Percentiles rank a stretch among this genome's conserved stretches.
Evolutionary conservation across 352 stramenopile species (phyloP).

Genomic region (Elongisporangium prolatum): DNA sequence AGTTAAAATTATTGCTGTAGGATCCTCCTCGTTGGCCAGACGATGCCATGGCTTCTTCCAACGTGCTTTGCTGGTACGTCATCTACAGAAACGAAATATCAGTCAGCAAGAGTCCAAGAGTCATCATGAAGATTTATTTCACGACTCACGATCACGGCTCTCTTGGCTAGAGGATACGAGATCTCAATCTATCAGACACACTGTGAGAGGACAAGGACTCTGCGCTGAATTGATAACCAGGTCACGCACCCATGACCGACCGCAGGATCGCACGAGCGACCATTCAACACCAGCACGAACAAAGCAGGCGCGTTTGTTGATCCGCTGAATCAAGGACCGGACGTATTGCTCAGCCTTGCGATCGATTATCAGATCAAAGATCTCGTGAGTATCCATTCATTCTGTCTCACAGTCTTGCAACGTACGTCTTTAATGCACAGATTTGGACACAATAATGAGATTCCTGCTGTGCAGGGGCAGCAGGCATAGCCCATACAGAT

Average conservation of each 20-base stretch:
- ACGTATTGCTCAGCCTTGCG: slow-evolving; percentile 67
- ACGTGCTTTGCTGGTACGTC: slow-evolving; percentile 14
- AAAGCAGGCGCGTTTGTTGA: slow-evolving; percentile 66
- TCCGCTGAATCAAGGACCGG: slow-evolving; percentile 40
- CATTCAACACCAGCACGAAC: slow-evolving; percentile 50
- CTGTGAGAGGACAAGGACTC: neutral
- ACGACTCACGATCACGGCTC: neutral
- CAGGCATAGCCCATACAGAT: slow-evolving; percentile 64
- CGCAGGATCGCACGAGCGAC: slow-evolving; percentile 47
- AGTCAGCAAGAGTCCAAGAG: neutral
- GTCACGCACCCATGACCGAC: slow-evolving; percentile 45
- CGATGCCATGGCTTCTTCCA: neutral
- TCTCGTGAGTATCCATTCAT: neutral
- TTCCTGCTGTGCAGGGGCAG: slow-evolving; percentile 57
- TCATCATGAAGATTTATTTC: neutral
- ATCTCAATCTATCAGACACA: slow-evolving; percentile 43
- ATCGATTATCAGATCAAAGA: neutral
- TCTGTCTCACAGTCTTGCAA: neutral
- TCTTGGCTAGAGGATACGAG: slow-evolving; percentile 38
- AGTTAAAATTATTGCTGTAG: neutral
- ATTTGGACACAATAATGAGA: slow-evolving; percentile 64
- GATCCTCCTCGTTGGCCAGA: neutral
- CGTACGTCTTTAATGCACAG: slow-evolving; percentile 72
- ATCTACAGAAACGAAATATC: slow-evolving; percentile 4
- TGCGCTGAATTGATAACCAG: neutral